A percentile compares a stretch with the other conserved stretches of the same genome.
Evolutionary conservation across 495 filamentous ascomycete species (phyloP).

Genomic region (Hypoxylon intermedium): DNA sequence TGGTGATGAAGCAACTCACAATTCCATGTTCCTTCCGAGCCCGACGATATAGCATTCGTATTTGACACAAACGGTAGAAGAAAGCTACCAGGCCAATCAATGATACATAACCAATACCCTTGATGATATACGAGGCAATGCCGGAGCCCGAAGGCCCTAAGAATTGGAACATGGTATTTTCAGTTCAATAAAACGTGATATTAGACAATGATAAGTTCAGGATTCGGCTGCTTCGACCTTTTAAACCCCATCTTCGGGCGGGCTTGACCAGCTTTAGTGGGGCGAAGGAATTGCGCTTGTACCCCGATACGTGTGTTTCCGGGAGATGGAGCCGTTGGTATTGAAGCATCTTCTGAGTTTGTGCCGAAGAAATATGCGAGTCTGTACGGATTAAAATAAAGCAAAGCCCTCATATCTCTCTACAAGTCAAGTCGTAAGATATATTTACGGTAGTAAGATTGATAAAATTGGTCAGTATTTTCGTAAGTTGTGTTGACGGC

Average conservation of each 20-base stretch:
- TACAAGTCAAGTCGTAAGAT: too few relatives aligned
- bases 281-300: neutral
- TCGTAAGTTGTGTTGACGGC: too few relatives aligned
- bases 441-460: too few relatives aligned
- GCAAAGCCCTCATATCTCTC: too few relatives aligned
- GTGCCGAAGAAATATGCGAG: too few relatives aligned
- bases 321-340: too few relatives aligned
- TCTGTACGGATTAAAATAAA: too few relatives aligned
- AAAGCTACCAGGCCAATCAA: slow-evolving; percentile 29
- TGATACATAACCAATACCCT: slow-evolving; percentile 13
- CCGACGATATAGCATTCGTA: slow-evolving; percentile 38
- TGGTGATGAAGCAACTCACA: slow-evolving; percentile 21
- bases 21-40: slow-evolving; percentile 38
- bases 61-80: slow-evolving; percentile 38
- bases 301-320: neutral
- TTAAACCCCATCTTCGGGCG: neutral
- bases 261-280: neutral
- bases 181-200: neutral
- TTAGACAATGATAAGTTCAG: neutral
- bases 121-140: slow-evolving; percentile 5
- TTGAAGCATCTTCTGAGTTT: too few relatives aligned
- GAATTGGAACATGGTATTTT: slow-evolving; percentile 10
- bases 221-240: neutral
- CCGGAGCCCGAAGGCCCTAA: slow-evolving; percentile 9
- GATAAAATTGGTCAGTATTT: too few relatives aligned